Evolutionary conservation across 2,329 filamentous ascomycete species (phyloP), one percentile per base, ranked within the genome.

Genomic region (Talaromyces rugulosus): DNA sequence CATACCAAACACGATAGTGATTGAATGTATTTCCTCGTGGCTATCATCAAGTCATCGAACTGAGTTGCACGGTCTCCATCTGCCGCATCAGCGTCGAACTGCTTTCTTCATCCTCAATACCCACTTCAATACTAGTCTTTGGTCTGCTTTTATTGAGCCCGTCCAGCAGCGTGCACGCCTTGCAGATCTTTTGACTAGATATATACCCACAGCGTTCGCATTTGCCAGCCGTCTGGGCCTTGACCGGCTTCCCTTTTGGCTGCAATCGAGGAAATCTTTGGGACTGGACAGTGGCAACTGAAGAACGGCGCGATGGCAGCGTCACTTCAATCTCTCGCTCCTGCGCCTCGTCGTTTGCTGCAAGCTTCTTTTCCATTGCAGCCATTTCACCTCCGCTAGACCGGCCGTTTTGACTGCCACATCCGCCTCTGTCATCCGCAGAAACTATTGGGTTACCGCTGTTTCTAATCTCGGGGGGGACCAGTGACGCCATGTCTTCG

Each of bases 161-260:
- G 69, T 98, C 93, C 2, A 99, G 83, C 52, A 99, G 80, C 64
- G 88, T 89, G 74, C 95, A 99, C 0, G 95, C 95, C 77, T 99
- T 96, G 77, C 95, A 99, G 44, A 97, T 86, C 33, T 86, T 85
- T 75, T 99, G 95, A 69, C 93, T 97, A 2, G 95, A 96, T 76
- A 99, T 90, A 74, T 98, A 99, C 14, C 95, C 95, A 69, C 95
- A 99, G 58, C 86, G 88, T 70, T 89, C 86, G 72, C 95, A 99
- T 66, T 87, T 88, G 1, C 94, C 91, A 67, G 97, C 84, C 14
- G 71, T 73, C 60, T 78, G 76, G 6, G 66, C 65, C 63, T 77
- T 77, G 52, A 88, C 87, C 74, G 94, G 91, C 69, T 86, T 83
- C 3, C 59, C 58, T 23, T 63, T 63, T 2, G 18, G 12, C n/a